Evolutionary conservation across 2,329 filamentous ascomycete genomes (phyloP).

Genomic region (Paecilomyces niveus): DNA sequence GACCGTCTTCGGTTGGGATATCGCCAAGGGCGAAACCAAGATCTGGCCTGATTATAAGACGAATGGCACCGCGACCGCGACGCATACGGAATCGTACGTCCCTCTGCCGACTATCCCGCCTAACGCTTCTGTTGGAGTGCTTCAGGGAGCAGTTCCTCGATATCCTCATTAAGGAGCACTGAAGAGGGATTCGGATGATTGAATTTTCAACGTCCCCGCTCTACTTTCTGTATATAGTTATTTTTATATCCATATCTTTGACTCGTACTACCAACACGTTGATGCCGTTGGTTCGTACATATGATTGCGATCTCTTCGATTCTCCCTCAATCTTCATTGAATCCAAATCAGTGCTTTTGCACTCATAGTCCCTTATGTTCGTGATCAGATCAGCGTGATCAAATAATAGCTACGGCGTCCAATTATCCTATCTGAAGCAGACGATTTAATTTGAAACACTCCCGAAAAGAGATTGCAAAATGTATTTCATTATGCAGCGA

Average conservation of each 20-base stretch:
- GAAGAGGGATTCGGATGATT: not conserved
- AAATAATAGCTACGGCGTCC: too few relatives aligned
- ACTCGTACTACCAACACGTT: not conserved
- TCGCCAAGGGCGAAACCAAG: conserved; percentile 44
- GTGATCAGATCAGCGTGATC: too few relatives aligned
- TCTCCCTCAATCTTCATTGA: not conserved
- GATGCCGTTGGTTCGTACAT: not conserved
- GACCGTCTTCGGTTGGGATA: conserved; percentile 49
- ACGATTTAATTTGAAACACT: too few relatives aligned
- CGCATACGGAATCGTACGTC: conserved; percentile 38
- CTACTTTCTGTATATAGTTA: too few relatives aligned
- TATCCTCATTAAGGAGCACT: not conserved
- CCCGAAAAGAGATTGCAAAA: too few relatives aligned
- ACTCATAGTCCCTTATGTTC: too few relatives aligned
- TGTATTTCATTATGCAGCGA: too few relatives aligned
- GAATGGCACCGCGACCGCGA: conserved; percentile 33
- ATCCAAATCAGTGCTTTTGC: not conserved
- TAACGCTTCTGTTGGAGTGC: conserved; percentile 2
- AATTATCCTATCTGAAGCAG: too few relatives aligned
- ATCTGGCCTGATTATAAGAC: conserved; percentile 32
- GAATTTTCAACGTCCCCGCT: too few relatives aligned
- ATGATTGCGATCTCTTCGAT: not conserved
- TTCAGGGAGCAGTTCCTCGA: conserved; percentile 1
- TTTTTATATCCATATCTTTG: not conserved
- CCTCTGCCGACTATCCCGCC: conserved; percentile 20